Percentiles rank a stretch among this genome's conserved stretches.
Conservation (phyloP, 371 early-diverging fungal species). For the Capniomyces stellatus region DNA sequence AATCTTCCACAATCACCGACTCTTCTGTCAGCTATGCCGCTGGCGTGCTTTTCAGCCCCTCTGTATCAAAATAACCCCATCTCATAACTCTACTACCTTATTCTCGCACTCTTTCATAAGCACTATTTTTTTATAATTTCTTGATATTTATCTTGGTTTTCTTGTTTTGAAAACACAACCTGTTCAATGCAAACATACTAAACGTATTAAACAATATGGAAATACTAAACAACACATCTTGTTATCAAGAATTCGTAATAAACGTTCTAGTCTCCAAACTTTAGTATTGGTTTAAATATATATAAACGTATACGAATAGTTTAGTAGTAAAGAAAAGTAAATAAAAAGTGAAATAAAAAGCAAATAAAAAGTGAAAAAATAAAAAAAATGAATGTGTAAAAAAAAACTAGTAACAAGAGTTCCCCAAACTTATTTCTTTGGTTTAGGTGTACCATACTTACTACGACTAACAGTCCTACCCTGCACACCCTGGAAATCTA, state of each 20-base stretch:
- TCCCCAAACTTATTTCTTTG: constrained; percentile 25
- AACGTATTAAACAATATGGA: too few species aligned
- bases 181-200: too few species aligned
- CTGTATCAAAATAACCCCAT: neutral
- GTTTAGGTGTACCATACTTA: constrained; percentile 87
- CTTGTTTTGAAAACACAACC: too few species aligned
- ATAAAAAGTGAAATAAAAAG: neutral
- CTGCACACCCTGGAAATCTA: constrained; percentile 88
- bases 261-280: too few species aligned
- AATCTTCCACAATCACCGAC: constrained; percentile 28
- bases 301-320: neutral
- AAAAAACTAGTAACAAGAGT: neutral
- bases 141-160: too few species aligned
- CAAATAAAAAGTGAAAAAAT: neutral
- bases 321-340: neutral
- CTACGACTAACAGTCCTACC: constrained; percentile 66
- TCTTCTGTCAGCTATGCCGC: constrained; percentile 59
- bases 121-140: neutral
- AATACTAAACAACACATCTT: too few species aligned
- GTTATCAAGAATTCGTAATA: neutral
- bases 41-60: neutral
- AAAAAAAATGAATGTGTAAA: neutral
- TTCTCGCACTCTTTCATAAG: neutral
- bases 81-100: neutral
- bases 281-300: neutral